A percentile compares a stretch with the other conserved stretches of the same genome.
phyloP scores from a whole-genome alignment of 352 stramenopile species.

The Pythium graminicola region DNA sequence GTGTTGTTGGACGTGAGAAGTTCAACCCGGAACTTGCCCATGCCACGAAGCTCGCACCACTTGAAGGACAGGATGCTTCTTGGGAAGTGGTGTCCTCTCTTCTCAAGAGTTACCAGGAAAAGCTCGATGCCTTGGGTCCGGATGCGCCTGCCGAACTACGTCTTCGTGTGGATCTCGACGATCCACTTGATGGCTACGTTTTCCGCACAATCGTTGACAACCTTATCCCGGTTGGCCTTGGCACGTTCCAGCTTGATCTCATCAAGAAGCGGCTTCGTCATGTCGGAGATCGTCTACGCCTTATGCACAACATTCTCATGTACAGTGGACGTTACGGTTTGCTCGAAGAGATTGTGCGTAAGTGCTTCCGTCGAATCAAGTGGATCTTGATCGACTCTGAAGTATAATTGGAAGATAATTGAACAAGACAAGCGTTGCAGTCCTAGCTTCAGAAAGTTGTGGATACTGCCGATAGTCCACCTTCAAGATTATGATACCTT shows the following conservation, averaged over 20 bases:
- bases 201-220: constrained; percentile 86
- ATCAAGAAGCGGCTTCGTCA: constrained; percentile 87
- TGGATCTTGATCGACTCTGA: constrained; percentile 90
- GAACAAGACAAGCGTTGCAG: background rate
- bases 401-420: constrained; percentile 39
- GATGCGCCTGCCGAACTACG: constrained; percentile 60
- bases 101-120: constrained; percentile 62
- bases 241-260: constrained; percentile 78
- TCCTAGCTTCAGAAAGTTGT: too few species aligned
- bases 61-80: constrained; percentile 64
- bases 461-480: too few species aligned
- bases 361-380: constrained; percentile 89
- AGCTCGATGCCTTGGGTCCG: constrained; percentile 60
- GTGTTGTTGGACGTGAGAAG: constrained; percentile 69
- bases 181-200: constrained; percentile 80
- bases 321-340: constrained; percentile 77
- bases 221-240: constrained; percentile 66
- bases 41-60: constrained; percentile 43
- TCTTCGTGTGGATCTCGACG: constrained; percentile 57
- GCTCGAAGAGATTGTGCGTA: constrained; percentile 85
- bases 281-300: constrained; percentile 75
- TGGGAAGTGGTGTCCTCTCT: constrained; percentile 68
- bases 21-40: constrained; percentile 71
- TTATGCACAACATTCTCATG: constrained; percentile 89
- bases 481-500: background rate